Base-by-base conservation (phyloP, 176 grass and related monocot genomes). In the Zoysia pacifica region DNA sequence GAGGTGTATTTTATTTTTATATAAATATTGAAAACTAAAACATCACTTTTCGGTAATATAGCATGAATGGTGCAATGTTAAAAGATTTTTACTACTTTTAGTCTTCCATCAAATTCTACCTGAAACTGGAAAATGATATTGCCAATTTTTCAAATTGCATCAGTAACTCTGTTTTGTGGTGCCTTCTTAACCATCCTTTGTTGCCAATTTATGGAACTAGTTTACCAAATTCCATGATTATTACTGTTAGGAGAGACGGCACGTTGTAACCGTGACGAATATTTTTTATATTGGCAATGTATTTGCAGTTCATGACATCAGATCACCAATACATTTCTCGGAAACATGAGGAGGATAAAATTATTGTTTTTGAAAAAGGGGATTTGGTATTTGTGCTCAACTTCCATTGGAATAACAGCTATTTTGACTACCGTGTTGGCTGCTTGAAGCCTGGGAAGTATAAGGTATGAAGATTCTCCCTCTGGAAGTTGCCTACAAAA, bases 361-460 rank as follows among this genome's bases (percentile, higher is more conserved):
- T 94, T 62, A 89, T 97, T 74, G 48, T 97, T 48, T 94, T 97
- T 59, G 95, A 97, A 85, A 85, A 89, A 35, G 95, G 87, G 37
- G 80, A 97, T 60, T 84, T 94, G 79, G 86, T 97, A 68, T 97
- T 97, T 85, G 86, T 97, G 58, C 92, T 97, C 87, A 97, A 97
- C 81, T 97, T 97, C 83, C 95, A 97, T 65, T 97, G 95, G 56
- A 87, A 67, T 59, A 94, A 88, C 72, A 97, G 91, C 66, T 97
- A 85, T 84, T 87, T 85, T 86, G 85, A 92, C 86, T 97, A 97
- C 74, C 85, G 81, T 72, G 47, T 97, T 72, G 91, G 91, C 19
- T 97, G 91, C 74, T 72, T 77, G 70, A 94, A 92, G 43, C 81
- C 86, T 80, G 95, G 95, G 61, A 83, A 89, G 78, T 94, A 93